A percentile compares a stretch with the other conserved stretches of the same genome.
phyloP scores from a whole-genome alignment of 352 stramenopile species.

The Thalassiosira exigua region DNA sequence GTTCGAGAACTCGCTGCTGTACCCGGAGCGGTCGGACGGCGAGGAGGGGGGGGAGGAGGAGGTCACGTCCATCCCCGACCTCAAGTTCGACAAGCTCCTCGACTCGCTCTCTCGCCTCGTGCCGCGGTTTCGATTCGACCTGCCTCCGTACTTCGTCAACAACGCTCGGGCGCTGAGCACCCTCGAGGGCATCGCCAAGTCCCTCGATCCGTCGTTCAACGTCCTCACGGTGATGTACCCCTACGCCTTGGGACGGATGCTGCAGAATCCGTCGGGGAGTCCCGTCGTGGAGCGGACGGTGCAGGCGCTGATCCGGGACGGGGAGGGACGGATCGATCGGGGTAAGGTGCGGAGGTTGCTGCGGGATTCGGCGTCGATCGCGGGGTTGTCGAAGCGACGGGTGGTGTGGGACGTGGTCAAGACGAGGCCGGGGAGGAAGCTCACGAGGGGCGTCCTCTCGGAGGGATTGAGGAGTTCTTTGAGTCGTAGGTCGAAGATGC shows the following conservation, averaged over 20 bases:
- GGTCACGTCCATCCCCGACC: conserved; percentile 56
- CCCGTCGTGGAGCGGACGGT: conserved; percentile 71
- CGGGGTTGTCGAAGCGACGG: conserved; percentile 54
- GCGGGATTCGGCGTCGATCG: conserved; percentile 64
- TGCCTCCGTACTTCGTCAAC: conserved; percentile 85
- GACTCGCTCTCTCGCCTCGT: conserved; percentile 66
- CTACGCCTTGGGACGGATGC: conserved; percentile 70
- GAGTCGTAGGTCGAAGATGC: too few species aligned
- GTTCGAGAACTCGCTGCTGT: conserved; percentile 65
- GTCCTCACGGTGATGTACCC: conserved; percentile 79
- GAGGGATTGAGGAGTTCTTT: conserved; percentile 51
- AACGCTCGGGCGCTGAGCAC: conserved; percentile 73
- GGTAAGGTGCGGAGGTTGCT: conserved; percentile 63
- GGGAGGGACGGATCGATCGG: conserved; percentile 51
- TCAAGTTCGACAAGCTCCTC: conserved; percentile 82
- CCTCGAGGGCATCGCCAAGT: conserved; percentile 79
- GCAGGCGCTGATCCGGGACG: conserved; percentile 62
- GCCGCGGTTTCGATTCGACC: conserved; percentile 75
- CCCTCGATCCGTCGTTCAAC: conserved; percentile 76
- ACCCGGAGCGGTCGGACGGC: conserved; percentile 12
- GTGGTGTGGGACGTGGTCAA: conserved; percentile 73
- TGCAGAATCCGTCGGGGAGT: conserved; percentile 68
- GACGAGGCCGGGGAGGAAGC: conserved; percentile 54
- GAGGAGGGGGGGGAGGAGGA: background rate
- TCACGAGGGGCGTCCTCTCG: conserved; percentile 36